Base-by-base conservation (phyloP, 176 grass and related monocot species). In the Musa beccarii region DNA sequence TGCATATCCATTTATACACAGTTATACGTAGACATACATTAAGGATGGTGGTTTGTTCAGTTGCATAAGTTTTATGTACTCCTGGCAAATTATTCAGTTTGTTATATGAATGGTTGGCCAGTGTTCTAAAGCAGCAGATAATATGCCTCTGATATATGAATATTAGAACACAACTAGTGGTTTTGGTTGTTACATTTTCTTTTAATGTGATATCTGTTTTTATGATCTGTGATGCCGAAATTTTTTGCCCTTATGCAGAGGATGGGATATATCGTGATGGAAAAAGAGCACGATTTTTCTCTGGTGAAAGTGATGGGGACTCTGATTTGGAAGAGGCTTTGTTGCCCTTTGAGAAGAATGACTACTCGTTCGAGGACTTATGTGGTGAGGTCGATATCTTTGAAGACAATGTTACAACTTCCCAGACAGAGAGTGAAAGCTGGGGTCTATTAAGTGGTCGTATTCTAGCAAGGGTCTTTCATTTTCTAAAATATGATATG, bases 351-450 rank as follows among this genome's bases (percentile, higher is more conserved):
- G 78, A 86, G 73, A 87, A 83, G 74, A 84, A 84, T 80, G 91
- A 91, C 21, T 85, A 63, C 52, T 92, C 76, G 75, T 99, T 99
- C 86, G 96, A 99, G 71, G 96, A 92, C n/a, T 80, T 99, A 59
- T 89, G 73, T 66, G 69, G 73, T 62, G 85, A 78, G 57, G n/a
- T 24, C 76, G 11, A 53, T 84, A 70, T 84, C 72, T 54, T 79
- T 78, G 86, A 87, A 68, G 85, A 92, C 25, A 74, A 76, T 62
- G 49, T 52, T 75, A 52, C 56, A 56, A 61, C 74, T 78, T 76
- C 43, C 10, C 20, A 34, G 25, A 67, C 52, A 49, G 76, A 84
- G 78, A 84, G 70, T 85, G 85, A 73, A 65, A 86, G 78, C 79
- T 99, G 91, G 96, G 84, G 85, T 54, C 57, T 84, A 63, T 75